Evolutionary conservation across 2,329 filamentous ascomycete genomes (phyloP).

Genomic region (Pseudogymnoascus sp.): DNA sequence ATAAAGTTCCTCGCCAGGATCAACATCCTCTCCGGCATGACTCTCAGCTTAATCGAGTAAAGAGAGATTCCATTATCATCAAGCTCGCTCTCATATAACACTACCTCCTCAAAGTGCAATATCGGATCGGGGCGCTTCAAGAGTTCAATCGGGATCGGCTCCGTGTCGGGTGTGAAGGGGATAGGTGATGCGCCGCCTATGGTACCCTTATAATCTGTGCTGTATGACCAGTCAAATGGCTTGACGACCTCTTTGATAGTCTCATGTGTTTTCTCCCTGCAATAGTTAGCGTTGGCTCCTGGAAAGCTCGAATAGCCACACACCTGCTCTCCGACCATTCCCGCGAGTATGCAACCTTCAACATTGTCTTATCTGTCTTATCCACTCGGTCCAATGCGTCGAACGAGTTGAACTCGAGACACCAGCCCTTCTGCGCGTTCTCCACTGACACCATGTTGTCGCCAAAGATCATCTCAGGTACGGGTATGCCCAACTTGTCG

Average conservation of each 20-base stretch:
- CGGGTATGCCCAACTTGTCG: constrained; percentile 68
- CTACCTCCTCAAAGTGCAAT: constrained; percentile 90
- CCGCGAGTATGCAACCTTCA: constrained; percentile 86
- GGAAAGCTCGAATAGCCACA: background rate
- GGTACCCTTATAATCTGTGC: constrained; percentile 75
- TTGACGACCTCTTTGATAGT: constrained; percentile 90
- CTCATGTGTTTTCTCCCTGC: constrained; percentile 69
- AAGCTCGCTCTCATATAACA: constrained; percentile 94
- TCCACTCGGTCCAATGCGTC: constrained; percentile 86
- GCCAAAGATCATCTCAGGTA: constrained; percentile 98
- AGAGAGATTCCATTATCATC: constrained; percentile 95
- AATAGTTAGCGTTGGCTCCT: constrained; percentile 18
- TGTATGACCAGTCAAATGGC: constrained; percentile 98
- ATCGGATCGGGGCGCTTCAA: constrained; percentile 88
- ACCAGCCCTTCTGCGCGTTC: constrained; percentile 69
- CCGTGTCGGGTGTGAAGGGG: constrained; percentile 19
- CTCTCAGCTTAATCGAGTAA: constrained; percentile 81
- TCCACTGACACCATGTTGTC: constrained; percentile 77
- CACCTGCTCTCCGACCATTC: constrained; percentile 59
- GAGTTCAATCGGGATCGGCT: constrained; percentile 71
- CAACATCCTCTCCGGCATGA: constrained; percentile 83
- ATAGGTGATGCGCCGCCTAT: constrained; percentile 31
- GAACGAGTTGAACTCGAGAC: constrained; percentile 71
- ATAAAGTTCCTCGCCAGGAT: constrained; percentile 84
- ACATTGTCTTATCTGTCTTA: constrained; percentile 84